These are phyloP conservation scores for Rhizopus delemar DNA, from an alignment of 371 early-diverging fungal species.

Conservation along the genomic window DNA sequence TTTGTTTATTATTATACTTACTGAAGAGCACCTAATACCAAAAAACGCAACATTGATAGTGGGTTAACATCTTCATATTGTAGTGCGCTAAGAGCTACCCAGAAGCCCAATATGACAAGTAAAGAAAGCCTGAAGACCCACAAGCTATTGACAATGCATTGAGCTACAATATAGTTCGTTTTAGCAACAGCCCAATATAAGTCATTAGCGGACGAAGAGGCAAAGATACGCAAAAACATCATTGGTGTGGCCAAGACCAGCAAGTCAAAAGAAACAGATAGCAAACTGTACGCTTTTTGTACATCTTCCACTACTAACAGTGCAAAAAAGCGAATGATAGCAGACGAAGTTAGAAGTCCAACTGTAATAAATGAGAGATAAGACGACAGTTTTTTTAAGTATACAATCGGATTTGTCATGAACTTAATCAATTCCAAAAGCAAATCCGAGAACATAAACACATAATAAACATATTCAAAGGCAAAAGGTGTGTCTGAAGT, in stretches of 20 bases:
- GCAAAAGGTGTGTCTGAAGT: conserved; percentile 20
- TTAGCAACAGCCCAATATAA: conserved; percentile 36
- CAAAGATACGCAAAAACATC: conserved; percentile 39
- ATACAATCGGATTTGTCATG: conserved; percentile 17
- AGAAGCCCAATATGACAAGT: conserved; percentile 33
- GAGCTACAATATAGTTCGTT: conserved; percentile 25
- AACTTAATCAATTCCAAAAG: conserved; percentile 31
- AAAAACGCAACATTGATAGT: conserved; percentile 30
- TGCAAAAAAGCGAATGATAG: conserved; percentile 28
- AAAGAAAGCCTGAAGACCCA: conserved; percentile 33
- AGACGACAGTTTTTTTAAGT: conserved; percentile 27
- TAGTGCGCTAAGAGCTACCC: conserved; percentile 42
- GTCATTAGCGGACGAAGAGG: conserved; percentile 19
- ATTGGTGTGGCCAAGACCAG: conserved; percentile 40
- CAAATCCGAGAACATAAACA: conserved; percentile 38
- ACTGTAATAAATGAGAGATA: conserved; percentile 29
- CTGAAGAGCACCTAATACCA: conserved; percentile 49
- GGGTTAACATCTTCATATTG: conserved; percentile 37
- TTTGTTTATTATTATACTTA: conserved; percentile 22
- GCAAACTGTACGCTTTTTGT: conserved; percentile 10
- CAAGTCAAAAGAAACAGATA: conserved; percentile 26
- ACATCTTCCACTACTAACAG: conserved; percentile 19
- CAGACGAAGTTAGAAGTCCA: conserved; percentile 23
- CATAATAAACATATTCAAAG: conserved; percentile 45
- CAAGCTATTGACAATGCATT: conserved; percentile 34